Conservation (phyloP, 176 grass and related monocot genomes). For the Zoysia japonica region DNA sequence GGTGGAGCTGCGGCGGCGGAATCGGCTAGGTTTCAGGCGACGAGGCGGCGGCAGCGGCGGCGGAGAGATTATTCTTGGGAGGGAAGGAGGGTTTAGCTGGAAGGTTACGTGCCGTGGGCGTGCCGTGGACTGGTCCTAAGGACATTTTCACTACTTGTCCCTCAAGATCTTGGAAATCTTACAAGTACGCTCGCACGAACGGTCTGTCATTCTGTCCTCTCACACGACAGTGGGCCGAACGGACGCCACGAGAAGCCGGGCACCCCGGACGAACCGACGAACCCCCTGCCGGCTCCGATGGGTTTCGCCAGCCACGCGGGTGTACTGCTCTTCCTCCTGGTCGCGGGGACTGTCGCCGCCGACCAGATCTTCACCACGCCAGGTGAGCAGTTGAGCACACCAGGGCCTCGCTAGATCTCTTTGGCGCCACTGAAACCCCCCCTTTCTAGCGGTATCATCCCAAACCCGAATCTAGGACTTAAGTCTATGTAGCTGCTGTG, state of each 20-base stretch:
- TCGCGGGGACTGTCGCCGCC: neutral
- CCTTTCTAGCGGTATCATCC: neutral
- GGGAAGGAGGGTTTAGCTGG: constrained; percentile 30
- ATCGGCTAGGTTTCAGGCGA: neutral
- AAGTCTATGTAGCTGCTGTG: neutral
- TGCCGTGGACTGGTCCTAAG: neutral
- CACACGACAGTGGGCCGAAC: too few species aligned
- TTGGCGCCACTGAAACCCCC: neutral
- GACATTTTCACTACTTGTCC: neutral
- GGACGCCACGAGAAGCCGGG: neutral
- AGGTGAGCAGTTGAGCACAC: constrained; percentile 36
- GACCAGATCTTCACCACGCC: constrained; percentile 64
- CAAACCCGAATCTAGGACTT: neutral
- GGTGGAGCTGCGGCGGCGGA: neutral
- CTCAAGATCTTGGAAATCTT: too few species aligned
- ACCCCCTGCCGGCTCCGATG: constrained; percentile 41
- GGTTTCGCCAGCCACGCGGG: neutral
- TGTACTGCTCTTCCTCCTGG: constrained; percentile 24
- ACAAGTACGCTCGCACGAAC: too few species aligned
- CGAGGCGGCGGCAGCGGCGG: neutral
- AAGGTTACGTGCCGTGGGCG: constrained; percentile 17
- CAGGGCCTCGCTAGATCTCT: neutral
- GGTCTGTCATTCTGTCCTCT: too few species aligned
- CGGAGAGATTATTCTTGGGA: neutral
- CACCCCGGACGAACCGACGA: neutral